Conservation (phyloP, 345 rosid species). For the Populus ilicifolia region DNA sequence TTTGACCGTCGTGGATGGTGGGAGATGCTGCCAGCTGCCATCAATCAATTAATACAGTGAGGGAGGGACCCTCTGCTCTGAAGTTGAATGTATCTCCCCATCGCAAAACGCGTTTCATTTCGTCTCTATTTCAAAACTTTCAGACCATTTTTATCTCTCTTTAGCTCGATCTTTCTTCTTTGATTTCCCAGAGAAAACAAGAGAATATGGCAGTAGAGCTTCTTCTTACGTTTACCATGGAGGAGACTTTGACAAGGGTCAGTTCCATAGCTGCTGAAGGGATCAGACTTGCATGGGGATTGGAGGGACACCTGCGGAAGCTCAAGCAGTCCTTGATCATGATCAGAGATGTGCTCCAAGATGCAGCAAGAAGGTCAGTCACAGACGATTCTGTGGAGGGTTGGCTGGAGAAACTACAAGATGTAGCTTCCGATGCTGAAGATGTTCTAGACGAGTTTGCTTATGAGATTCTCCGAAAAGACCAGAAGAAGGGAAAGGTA, state of each 20-base stretch:
- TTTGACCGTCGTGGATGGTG: too few relatives aligned
- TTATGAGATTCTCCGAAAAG: neutral
- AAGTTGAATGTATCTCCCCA: too few relatives aligned
- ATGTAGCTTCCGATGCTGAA: slow-evolving; percentile 7
- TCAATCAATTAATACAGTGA: too few relatives aligned
- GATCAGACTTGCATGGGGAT: neutral
- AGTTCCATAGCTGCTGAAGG: neutral
- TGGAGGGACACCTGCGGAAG: neutral
- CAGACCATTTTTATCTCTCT: too few relatives aligned
- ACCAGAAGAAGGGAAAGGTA: neutral
- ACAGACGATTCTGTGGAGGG: neutral
- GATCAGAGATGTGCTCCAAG: neutral
- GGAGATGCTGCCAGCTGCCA: neutral
- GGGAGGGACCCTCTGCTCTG: too few relatives aligned
- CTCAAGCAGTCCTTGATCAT: neutral
- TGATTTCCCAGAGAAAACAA: too few relatives aligned
- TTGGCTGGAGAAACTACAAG: slow-evolving; percentile 2
- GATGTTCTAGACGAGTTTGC: slow-evolving; percentile 1
- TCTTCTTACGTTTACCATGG: neutral
- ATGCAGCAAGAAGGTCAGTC: neutral
- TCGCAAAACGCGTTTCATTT: too few relatives aligned
- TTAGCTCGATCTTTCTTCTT: too few relatives aligned
- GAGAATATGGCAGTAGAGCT: neutral
- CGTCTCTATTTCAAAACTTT: too few relatives aligned
- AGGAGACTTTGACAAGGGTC: neutral